These are phyloP conservation scores for Pythium rhizo-oryzae DNA, from an alignment of 352 stramenopile species.

Conservation along the genomic window DNA sequence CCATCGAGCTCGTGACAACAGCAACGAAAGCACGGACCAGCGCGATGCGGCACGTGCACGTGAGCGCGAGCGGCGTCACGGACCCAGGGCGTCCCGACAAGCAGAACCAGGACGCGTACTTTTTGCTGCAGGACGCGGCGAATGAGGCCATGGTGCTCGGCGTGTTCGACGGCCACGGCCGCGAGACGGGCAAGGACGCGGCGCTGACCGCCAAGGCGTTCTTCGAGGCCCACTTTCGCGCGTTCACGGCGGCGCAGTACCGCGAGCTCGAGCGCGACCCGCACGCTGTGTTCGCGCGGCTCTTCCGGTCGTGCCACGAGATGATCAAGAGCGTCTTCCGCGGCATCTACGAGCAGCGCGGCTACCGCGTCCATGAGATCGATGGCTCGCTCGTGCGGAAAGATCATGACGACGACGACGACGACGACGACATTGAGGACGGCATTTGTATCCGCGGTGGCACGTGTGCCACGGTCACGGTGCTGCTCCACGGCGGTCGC, in stretches of 20 bases:
- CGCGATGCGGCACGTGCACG: conserved; percentile 3
- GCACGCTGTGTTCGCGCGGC: conserved; percentile 41
- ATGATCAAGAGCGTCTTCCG: conserved; percentile 66
- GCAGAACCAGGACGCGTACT: conserved; percentile 91
- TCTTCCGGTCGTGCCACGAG: conserved; percentile 68
- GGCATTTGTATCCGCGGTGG: conserved; percentile 87
- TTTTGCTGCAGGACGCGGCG: conserved; percentile 54
- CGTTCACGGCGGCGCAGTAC: conserved; percentile 50
- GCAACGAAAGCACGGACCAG: background rate
- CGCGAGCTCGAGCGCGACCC: conserved; percentile 54
- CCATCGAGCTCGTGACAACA: conserved; percentile 12
- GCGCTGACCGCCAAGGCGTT: conserved; percentile 60
- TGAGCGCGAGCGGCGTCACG: conserved; percentile 53
- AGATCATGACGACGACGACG: conserved; percentile 25
- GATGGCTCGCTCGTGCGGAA: conserved; percentile 67
- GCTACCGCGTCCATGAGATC: conserved; percentile 62
- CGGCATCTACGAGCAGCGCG: conserved; percentile 57
- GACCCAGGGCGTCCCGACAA: conserved; percentile 53
- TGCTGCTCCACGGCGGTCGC: conserved; percentile 66
- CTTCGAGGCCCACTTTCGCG: conserved; percentile 65
- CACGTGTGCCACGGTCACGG: conserved; percentile 84
- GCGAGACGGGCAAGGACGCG: conserved; percentile 72
- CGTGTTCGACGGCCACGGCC: conserved; percentile 88
- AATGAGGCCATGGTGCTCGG: conserved; percentile 57
- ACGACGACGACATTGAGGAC: conserved; percentile 24